phyloP scores from a whole-genome alignment of 1,139 yeast genomes.

The Geotrichum australiense region DNA sequence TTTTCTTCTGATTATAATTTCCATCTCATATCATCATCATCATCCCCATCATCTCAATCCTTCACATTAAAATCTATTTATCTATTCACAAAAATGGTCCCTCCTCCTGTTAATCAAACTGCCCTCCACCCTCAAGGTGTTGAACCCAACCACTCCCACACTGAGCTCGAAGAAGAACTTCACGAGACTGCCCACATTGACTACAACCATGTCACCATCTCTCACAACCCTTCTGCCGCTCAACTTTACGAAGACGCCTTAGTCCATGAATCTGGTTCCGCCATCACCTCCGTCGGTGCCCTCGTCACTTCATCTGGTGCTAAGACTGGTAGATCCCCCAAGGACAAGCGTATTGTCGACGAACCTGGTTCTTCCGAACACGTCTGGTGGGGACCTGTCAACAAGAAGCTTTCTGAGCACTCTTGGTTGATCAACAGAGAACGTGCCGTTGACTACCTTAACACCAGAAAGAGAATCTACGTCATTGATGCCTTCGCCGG shows the following conservation, averaged over 20 bases:
- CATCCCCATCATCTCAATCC: too few relatives aligned
- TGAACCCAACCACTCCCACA: constrained; percentile 34
- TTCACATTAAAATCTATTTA: too few relatives aligned
- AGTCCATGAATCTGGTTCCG: constrained; percentile 75
- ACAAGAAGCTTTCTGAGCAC: constrained; percentile 87
- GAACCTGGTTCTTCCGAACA: constrained; percentile 77
- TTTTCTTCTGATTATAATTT: too few relatives aligned
- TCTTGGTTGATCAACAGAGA: constrained; percentile 96
- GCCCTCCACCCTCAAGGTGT: constrained; percentile 40
- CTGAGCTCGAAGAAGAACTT: constrained; percentile 38
- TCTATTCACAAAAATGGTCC: too few relatives aligned
- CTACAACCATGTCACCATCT: constrained; percentile 41
- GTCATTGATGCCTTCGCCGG: constrained; percentile 97
- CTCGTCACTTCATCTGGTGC: constrained; percentile 92
- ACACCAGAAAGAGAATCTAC: constrained; percentile 91
- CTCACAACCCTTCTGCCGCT: constrained; percentile 91
- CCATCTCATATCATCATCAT: too few relatives aligned
- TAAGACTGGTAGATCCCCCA: constrained; percentile 97
- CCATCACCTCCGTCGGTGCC: constrained; percentile 91
- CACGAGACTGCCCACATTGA: constrained; percentile 38
- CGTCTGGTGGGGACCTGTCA: constrained; percentile 99
- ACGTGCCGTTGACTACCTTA: constrained; percentile 93
- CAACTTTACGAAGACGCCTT: constrained; percentile 92
- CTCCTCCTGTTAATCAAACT: constrained; percentile 37
- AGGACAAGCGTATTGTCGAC: constrained; percentile 96